phyloP scores from a whole-genome alignment of 257 asterid species.

The Solanum pinnatisectum region DNA sequence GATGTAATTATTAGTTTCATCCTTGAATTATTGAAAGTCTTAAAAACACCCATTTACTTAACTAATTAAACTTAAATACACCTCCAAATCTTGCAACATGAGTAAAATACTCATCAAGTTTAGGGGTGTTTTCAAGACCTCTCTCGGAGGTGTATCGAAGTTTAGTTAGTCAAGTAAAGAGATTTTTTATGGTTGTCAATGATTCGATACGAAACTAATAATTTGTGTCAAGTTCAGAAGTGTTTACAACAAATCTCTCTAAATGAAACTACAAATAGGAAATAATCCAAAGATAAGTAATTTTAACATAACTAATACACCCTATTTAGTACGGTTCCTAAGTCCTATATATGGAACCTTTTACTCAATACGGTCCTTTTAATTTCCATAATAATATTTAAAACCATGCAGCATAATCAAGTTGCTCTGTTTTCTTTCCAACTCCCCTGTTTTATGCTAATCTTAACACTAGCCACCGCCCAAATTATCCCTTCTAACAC shows the following conservation, averaged over 20 bases:
- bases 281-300: background rate
- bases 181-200: background rate
- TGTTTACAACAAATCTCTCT: background rate
- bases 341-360: background rate
- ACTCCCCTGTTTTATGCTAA: constrained; percentile 7
- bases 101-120: background rate
- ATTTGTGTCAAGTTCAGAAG: too few species aligned
- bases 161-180: fast-evolving
- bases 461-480: constrained; percentile 12
- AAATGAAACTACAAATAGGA: background rate
- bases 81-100: fast-evolving
- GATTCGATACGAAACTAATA: fast-evolving
- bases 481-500: background rate
- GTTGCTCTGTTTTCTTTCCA: background rate
- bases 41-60: fast-evolving
- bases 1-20: background rate
- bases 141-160: fast-evolving
- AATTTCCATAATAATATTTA: background rate
- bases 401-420: background rate
- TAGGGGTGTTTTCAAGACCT: too few species aligned
- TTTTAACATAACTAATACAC: background rate
- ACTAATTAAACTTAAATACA: too few species aligned
- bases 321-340: background rate
- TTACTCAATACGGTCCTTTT: background rate
- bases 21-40: background rate